Conservation (phyloP, 176 grass and related monocot species). For the Oryza glumipatula region DNA sequence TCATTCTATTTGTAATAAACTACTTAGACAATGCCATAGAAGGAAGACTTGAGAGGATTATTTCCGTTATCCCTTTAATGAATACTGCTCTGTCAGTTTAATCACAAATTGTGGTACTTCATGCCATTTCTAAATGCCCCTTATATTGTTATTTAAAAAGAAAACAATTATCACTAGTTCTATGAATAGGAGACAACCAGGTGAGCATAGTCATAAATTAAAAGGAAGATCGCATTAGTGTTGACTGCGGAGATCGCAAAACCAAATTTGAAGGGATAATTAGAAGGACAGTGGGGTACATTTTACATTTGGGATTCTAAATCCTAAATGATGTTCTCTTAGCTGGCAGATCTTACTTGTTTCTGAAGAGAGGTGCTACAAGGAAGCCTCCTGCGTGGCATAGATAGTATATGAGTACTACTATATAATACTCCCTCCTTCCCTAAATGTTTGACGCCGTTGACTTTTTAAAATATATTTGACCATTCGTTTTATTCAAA, state of each 20-base stretch:
- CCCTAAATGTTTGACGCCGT: too few species aligned
- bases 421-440: too few species aligned
- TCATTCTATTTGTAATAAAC: conserved; percentile 15
- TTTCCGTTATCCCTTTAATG: conserved; percentile 22
- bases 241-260: conserved; percentile 14
- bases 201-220: background rate
- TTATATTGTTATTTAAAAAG: background rate
- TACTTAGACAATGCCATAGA: background rate
- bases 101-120: conserved; percentile 21
- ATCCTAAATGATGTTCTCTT: conserved; percentile 30
- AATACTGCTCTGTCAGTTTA: background rate
- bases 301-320: conserved; percentile 26
- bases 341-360: conserved; percentile 48
- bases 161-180: background rate
- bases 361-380: conserved; percentile 20
- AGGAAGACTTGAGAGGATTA: background rate
- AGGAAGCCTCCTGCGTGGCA: background rate
- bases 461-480: too few species aligned
- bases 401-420: background rate
- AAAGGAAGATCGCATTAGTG: conserved; percentile 14
- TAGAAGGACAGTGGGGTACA: background rate
- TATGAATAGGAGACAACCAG: conserved; percentile 21
- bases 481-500: too few species aligned
- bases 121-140: conserved; percentile 33
- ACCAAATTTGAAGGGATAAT: conserved; percentile 26